Percentiles rank a stretch among this genome's conserved stretches.
Evolutionary conservation across 2,329 filamentous ascomycete species (phyloP).

Genomic region (Chalaropsis ovoidea): DNA sequence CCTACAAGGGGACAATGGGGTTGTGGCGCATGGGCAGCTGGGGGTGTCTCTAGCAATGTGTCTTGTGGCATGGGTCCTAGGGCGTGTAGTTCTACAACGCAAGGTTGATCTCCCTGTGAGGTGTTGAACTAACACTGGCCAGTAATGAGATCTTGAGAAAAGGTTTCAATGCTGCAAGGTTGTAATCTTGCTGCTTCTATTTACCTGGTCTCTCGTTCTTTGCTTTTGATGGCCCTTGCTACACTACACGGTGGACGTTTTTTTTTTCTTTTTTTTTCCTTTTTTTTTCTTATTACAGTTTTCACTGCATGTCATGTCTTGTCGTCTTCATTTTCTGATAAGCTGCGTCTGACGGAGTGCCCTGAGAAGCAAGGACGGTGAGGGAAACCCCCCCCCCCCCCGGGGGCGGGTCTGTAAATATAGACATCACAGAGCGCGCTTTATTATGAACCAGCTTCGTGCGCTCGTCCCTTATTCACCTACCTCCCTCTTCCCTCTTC

Average conservation of each 20-base stretch:
- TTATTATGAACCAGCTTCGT: neutral
- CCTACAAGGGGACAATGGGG: slow-evolving; percentile 6
- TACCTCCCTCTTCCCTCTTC: neutral
- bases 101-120: neutral
- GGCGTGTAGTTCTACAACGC: neutral
- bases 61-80: neutral
- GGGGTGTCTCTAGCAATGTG: neutral
- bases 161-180: slow-evolving; percentile 6
- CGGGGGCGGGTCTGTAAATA: slow-evolving; percentile 4
- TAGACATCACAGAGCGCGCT: neutral
- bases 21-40: neutral
- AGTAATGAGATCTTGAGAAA: slow-evolving; percentile 6
- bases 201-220: neutral
- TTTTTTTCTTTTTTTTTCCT: neutral
- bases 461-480: neutral
- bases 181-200: neutral
- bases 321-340: neutral
- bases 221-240: neutral
- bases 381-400: neutral
- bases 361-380: neutral
- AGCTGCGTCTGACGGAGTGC: neutral
- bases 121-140: neutral
- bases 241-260: no score
- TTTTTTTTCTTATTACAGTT: slow-evolving; percentile 6
- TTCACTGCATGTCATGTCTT: neutral